phyloP scores from a whole-genome alignment of 2,329 filamentous ascomycete genomes.

The Paracoccidioides brasiliensis region DNA sequence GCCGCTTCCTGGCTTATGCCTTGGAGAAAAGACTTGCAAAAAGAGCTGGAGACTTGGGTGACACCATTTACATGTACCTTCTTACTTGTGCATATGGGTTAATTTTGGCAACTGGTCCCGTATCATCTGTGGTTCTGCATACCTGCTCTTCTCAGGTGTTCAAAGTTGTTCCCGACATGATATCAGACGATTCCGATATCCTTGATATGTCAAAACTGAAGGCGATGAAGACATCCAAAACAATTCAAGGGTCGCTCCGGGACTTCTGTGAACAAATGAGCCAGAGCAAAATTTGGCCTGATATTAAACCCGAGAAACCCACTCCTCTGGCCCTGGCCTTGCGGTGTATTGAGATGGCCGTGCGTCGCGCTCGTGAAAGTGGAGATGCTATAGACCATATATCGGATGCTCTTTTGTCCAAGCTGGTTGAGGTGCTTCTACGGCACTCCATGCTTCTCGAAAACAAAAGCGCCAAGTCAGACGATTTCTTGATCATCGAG shows the following conservation, averaged over 20 bases:
- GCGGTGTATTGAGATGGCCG: conserved; percentile 20
- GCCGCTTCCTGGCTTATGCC: conserved; percentile 57
- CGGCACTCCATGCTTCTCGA: conserved; percentile 11
- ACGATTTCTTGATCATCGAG: conserved; percentile 16
- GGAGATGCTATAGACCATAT: conserved; percentile 18
- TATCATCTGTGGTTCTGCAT: conserved; percentile 18
- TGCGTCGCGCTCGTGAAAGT: conserved; percentile 22
- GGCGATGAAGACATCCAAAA: conserved; percentile 18
- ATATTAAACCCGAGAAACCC: conserved; percentile 11
- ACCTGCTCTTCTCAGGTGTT: conserved; percentile 23
- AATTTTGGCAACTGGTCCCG: conserved; percentile 16
- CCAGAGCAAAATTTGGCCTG: conserved; percentile 16
- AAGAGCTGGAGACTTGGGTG: conserved; percentile 45
- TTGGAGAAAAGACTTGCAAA: conserved; percentile 57
- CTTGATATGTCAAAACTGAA: conserved; percentile 13
- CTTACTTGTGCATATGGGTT: conserved; percentile 23
- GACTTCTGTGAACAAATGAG: conserved; percentile 15
- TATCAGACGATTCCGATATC: conserved; percentile 20
- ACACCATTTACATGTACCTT: conserved; percentile 30
- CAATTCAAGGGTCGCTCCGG: conserved; percentile 19
- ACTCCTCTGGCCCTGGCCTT: conserved; percentile 24
- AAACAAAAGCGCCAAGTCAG: conserved; percentile 1
- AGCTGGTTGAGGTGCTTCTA: conserved; percentile 20
- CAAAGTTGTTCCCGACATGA: conserved; percentile 16
- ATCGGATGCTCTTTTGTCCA: conserved; percentile 16